Conservation (phyloP, 2,329 filamentous ascomycete genomes). For the Xylaria polymorpha region DNA sequence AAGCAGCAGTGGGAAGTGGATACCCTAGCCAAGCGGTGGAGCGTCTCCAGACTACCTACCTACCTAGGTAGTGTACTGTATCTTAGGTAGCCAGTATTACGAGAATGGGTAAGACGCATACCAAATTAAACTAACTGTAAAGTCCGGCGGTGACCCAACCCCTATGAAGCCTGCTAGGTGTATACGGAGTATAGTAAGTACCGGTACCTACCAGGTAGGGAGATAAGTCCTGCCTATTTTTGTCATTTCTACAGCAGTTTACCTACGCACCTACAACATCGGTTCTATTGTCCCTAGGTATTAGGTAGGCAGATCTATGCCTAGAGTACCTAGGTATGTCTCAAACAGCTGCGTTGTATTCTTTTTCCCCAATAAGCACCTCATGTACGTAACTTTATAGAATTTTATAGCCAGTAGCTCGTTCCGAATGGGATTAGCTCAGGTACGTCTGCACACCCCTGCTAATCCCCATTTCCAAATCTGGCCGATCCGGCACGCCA, state of each 20-base stretch:
- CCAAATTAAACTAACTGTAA: conserved; percentile 20
- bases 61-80: too few species aligned
- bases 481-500: conserved; percentile 19
- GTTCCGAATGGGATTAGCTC: conserved; percentile 9
- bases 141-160: conserved; percentile 4
- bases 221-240: neutral
- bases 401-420: neutral
- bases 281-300: too few species aligned
- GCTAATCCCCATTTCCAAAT: conserved; percentile 33
- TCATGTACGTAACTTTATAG: neutral
- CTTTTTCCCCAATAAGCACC: neutral
- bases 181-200: neutral
- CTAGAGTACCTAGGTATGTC: too few species aligned
- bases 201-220: too few species aligned
- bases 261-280: neutral
- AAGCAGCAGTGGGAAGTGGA: neutral
- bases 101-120: conserved; percentile 8
- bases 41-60: neutral
- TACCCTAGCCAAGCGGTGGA: conserved; percentile 9
- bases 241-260: neutral
- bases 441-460: conserved; percentile 27
- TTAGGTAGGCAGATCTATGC: too few species aligned
- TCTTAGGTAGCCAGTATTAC: neutral
- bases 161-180: conserved; percentile 4
- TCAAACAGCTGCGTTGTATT: neutral